Base-by-base conservation (phyloP, 331 rosid species). In the Phaseolus coccineus region DNA sequence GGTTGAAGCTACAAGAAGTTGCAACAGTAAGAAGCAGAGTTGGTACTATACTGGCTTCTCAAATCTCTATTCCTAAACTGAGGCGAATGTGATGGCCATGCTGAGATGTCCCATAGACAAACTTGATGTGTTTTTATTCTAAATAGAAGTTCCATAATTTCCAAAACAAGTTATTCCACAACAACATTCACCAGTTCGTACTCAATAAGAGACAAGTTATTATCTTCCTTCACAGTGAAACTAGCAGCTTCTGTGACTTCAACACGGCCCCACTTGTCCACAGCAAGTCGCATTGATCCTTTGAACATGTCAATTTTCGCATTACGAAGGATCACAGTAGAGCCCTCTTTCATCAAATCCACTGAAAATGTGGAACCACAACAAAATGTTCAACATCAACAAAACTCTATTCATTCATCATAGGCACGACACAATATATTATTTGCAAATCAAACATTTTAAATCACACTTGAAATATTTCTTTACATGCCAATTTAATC, bases 261-360 rank as follows among this genome's bases (percentile, higher is more conserved):
- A 35, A 96, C 86, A 27, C 98, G 94, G 56, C 99, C 99, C 99
- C 99, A 96, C 74, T 89, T 91, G 90, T 96, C 99, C 84, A 93
- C 99, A 22, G 96, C 98, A 78, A 93, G 98, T 83, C 98, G 90
- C 98, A 96, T 95, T 51, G 96, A 93, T 82, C 99, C 99, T 84
- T 89, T 96, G 83, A 85, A 93, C 97, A 93, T 90, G 90, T 96
- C 99, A 63, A 96, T 93, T 80, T 93, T 93, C 65, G 96, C 98
- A 80, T 96, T 96, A 14, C 99, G 93, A 78, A 96, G 82, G 81
- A 82, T 87, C 28, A 96, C 66, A 16, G 98, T 89, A 8, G 83
- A 15, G 52, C 98, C 98, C 68, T 93, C 97, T 87, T 83, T 86
- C 99, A 96, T 85, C 90, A 81, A 69, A 71, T 93, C 99, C 90